Conservation (phyloP, 257 asterid species). For the Lycium ferocissimum region DNA sequence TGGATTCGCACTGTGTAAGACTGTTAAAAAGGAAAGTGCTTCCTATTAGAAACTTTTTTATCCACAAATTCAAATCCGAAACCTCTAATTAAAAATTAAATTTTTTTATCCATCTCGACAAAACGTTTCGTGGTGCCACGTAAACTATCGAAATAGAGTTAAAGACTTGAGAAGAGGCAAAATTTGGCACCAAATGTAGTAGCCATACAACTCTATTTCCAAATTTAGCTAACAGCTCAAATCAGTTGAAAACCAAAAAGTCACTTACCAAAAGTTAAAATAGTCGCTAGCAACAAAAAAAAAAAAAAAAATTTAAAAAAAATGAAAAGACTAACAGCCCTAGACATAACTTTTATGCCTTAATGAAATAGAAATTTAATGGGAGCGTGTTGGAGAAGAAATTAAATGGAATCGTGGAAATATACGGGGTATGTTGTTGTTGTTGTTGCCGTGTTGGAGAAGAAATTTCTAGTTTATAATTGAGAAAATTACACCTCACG, state of each 20-base stretch:
- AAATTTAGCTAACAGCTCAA: background rate
- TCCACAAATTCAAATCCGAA: no score
- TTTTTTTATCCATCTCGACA: no score
- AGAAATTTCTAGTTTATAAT: background rate
- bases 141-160: background rate
- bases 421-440: no score
- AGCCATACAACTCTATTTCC: background rate
- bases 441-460: background rate
- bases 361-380: background rate
- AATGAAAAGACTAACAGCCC: background rate
- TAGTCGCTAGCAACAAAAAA: background rate
- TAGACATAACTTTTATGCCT: no score
- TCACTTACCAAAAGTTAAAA: background rate
- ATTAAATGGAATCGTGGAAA: no score
- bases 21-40: background rate
- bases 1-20: background rate
- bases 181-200: background rate
- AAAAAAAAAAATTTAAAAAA: no score
- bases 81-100: no score
- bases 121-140: no score
- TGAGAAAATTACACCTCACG: background rate
- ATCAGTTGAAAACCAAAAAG: background rate
- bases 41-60: no score
- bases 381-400: background rate
- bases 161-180: background rate